These are phyloP conservation scores for Lepidium africanum DNA, from an alignment of 345 rosid genomes.

Conservation along the genomic window DNA sequence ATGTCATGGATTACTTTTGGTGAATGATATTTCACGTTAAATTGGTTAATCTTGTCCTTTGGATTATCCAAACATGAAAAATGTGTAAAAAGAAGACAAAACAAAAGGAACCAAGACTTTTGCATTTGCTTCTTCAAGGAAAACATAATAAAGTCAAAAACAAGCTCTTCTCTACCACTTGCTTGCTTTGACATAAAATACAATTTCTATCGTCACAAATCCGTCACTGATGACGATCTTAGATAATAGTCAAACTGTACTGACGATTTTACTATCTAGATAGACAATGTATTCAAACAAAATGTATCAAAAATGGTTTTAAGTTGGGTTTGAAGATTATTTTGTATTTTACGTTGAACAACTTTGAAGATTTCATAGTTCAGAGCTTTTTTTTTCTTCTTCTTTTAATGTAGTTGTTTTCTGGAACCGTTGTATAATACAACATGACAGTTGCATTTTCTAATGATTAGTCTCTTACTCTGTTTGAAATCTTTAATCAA, in stretches of 20 bases:
- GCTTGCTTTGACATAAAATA: constrained; percentile 7
- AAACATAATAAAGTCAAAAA: constrained; percentile 15
- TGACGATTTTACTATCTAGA: neutral
- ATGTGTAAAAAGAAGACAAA: neutral
- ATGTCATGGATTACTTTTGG: too few relatives aligned
- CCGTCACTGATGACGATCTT: constrained; percentile 19
- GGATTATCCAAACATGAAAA: neutral
- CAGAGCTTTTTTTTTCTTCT: neutral
- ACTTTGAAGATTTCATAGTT: neutral
- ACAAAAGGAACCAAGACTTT: constrained; percentile 10
- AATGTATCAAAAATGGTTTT: too few relatives aligned
- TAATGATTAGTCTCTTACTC: neutral
- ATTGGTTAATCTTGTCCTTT: neutral
- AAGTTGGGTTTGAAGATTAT: neutral
- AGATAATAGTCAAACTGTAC: neutral
- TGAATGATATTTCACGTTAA: neutral
- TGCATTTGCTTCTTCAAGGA: neutral
- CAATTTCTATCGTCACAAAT: neutral
- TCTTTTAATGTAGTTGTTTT: neutral
- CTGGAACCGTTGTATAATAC: neutral
- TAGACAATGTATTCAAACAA: neutral
- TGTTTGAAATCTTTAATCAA: neutral
- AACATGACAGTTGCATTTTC: neutral
- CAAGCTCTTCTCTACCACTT: neutral
- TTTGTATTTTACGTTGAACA: neutral